Evolutionary conservation across 2,329 filamentous ascomycete genomes (phyloP), one percentile per base, ranked within the genome.

Genomic region (Colletotrichum sp.): DNA sequence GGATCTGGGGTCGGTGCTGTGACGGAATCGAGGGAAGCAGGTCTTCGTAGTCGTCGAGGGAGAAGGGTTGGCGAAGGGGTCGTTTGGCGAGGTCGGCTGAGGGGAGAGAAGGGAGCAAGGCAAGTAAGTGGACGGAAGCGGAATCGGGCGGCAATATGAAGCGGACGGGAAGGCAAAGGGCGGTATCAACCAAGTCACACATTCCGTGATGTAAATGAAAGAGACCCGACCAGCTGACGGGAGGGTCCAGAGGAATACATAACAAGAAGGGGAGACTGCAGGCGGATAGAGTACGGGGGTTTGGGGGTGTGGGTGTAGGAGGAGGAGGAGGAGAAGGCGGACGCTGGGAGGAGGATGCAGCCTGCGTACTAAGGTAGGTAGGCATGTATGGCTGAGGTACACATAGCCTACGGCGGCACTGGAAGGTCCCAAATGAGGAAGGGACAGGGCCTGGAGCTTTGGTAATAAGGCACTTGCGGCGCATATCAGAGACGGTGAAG

Each of bases 141-240:
- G 32, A 55, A 59, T 52, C 34, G 59, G 69, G 73, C 64, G 34
- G 73, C 64, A 60, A 72, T 64, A 67, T 67, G 73, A 70, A 52
- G 55, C n/a, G 55, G 67, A 70, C 55, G 18, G 43, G 28, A 48
- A n/a, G 39, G 39, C 39, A 68, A 57, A 59, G n/a, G 43, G 73
- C 21, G 57, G 64, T 73, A 59, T 75, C 43, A 68, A 64, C 48
- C 64, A 39, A 52, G 70, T 65, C 69, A 73, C 64, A 48, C 73
- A 75, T 75, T 75, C 64, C 63, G 70, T n/a, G 63, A 68, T 73
- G 73, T 57, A 68, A 63, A 68, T 72, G 39, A 73, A 67, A 72
- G 64, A 73, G 64, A 34, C 64, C 57, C 18, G 57, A 57, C 39
- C 43, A 70, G 32, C 57, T 64, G 70, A 64, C 63, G 21, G 66